Evolutionary conservation across 495 filamentous ascomycete species (phyloP).

Genomic region (Xylona heveae): DNA sequence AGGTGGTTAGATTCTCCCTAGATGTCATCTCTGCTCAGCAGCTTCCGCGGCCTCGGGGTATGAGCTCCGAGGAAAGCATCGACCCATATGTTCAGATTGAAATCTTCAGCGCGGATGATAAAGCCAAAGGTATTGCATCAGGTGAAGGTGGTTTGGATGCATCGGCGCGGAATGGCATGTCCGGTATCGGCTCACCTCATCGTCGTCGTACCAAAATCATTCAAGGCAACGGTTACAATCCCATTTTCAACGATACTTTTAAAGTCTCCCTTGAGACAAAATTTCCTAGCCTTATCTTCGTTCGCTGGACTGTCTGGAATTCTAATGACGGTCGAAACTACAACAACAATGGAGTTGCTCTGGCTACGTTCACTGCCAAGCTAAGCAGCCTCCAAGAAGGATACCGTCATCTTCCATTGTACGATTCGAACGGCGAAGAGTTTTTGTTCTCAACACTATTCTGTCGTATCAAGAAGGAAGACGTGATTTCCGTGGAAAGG

Average conservation of each 20-base stretch:
- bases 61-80: constrained; percentile 48
- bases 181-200: constrained; percentile 54
- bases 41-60: constrained; percentile 56
- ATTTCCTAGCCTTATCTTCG: constrained; percentile 81
- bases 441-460: constrained; percentile 91
- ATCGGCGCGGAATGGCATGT: constrained; percentile 44
- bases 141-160: constrained; percentile 50
- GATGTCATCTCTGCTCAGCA: constrained; percentile 88
- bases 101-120: constrained; percentile 85
- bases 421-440: constrained; percentile 68
- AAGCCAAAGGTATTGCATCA: constrained; percentile 36
- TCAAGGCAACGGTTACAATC: constrained; percentile 78
- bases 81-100: constrained; percentile 92
- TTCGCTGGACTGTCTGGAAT: constrained; percentile 80
- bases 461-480: constrained; percentile 55
- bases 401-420: constrained; percentile 93
- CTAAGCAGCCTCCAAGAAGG: constrained; percentile 74
- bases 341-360: constrained; percentile 28
- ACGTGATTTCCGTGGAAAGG: constrained; percentile 25
- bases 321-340: constrained; percentile 44
- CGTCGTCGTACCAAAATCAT: constrained; percentile 59
- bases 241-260: constrained; percentile 56
- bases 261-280: constrained; percentile 65
- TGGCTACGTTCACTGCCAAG: constrained; percentile 85
- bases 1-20: constrained; percentile 62